A percentile compares a stretch with the other conserved stretches of the same genome.
Evolutionary conservation across 768 basidiomycete species (phyloP).

Genomic region (Lentinus tigrinus): DNA sequence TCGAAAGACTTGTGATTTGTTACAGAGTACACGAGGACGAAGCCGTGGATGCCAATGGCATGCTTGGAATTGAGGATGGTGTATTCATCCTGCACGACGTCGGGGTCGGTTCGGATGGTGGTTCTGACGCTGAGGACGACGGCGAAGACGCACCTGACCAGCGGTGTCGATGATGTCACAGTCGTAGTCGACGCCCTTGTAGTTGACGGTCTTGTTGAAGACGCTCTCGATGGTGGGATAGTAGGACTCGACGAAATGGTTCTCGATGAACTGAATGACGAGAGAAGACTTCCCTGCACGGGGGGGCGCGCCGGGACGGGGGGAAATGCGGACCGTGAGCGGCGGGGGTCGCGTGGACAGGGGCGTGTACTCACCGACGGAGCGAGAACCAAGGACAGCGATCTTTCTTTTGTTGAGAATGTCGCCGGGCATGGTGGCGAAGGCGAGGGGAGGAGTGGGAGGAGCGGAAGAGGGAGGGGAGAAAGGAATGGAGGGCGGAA

Average conservation of each 20-base stretch:
- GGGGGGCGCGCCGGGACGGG: conserved; percentile 1
- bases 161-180: conserved; percentile 99
- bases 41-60: conserved; percentile 96
- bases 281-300: conserved; percentile 88
- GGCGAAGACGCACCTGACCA: conserved; percentile 69
- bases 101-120: neutral
- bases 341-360: conserved; percentile 7
- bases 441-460: conserved; percentile 2
- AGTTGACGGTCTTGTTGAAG: conserved; percentile 79
- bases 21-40: conserved; percentile 94
- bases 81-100: conserved; percentile 77
- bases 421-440: conserved; percentile 33
- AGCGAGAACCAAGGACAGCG: conserved; percentile 82
- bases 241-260: conserved; percentile 88
- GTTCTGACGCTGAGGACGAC: neutral
- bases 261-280: conserved; percentile 90
- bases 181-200: conserved; percentile 89
- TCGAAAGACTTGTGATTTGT: conserved; percentile 87
- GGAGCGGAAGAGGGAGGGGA: neutral
- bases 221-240: conserved; percentile 95
- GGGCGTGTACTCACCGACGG: conserved; percentile 66
- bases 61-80: conserved; percentile 91
- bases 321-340: conserved; percentile 1
- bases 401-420: conserved; percentile 82
- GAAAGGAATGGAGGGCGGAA: conserved; percentile 14